These are phyloP conservation scores for Datisca glomerata DNA, from an alignment of 306 rosid genomes.

Conservation along the genomic window DNA sequence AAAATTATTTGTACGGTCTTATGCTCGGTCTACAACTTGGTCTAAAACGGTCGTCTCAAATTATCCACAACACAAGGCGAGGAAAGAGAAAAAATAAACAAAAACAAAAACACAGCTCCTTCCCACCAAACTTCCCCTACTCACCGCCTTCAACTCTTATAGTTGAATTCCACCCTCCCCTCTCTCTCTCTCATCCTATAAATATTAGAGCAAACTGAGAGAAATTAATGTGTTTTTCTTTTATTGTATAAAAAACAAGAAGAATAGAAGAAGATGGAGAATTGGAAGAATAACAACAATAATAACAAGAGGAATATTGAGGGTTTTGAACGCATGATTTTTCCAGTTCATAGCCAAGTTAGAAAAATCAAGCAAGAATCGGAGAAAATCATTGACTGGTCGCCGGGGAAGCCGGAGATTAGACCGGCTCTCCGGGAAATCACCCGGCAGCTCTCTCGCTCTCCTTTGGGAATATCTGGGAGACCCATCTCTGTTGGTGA, in stretches of 20 bases:
- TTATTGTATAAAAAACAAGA: background rate
- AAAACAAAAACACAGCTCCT: no score
- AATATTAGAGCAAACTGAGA: no score
- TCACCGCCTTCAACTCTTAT: no score
- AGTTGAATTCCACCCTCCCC: no score
- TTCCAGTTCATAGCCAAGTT: conserved; percentile 62
- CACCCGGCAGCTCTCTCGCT: conserved; percentile 46
- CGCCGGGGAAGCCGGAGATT: conserved; percentile 43
- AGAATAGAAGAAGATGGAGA: conserved; percentile 38
- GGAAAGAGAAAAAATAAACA: no score
- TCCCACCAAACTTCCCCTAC: no score
- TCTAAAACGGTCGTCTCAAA: no score
- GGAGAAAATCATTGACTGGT: conserved; percentile 38
- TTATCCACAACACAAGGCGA: no score
- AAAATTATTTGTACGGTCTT: no score
- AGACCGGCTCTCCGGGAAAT: conserved; percentile 40
- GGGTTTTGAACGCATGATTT: conserved; percentile 15
- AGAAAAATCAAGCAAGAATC: conserved; percentile 75
- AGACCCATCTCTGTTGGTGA: conserved; percentile 49
- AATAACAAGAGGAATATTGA: conserved; percentile 4
- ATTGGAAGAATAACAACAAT: conserved; percentile 7
- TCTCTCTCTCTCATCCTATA: no score
- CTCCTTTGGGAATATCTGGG: conserved; percentile 62
- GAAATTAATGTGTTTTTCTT: no score
- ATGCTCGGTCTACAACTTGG: no score